Base-by-base conservation (phyloP, 176 grass and related monocot species). In the Eragrostis nindensis region DNA sequence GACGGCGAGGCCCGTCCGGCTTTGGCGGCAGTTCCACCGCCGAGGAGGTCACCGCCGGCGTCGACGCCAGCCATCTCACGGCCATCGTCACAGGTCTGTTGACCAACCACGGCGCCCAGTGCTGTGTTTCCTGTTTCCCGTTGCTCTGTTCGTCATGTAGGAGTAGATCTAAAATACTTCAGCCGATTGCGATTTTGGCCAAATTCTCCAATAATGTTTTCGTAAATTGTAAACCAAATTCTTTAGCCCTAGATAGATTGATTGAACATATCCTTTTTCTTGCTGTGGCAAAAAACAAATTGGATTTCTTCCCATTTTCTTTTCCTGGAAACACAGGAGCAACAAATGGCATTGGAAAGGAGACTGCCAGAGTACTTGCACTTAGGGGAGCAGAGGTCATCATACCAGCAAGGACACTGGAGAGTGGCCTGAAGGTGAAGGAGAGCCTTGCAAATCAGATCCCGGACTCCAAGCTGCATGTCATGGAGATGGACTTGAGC, bases 401-500 rank as follows among this genome's bases (percentile, higher is more conserved):
- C 44, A 97, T 97, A 85, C 79, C 89, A 54, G 76, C 90, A 41
- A 78, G 94, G 73, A 92, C 81, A 6, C 39, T 94, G 63, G 92
- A 90, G 71, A 88, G 85, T 27, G 92, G 94, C 25, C 16, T 80
- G 30, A 89, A 86, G 89, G 85, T 87, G 50, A 94, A 92, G 66
- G 87, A 97, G 66, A 90, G 87, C 56, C 83, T 97, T 15, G 82
- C 80, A 3, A 82, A 92, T 14, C 76, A 97, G 70, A 55, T 92
- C 36, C 92, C 89, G 0, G 48, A 43, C 40, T 81, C 85, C 1
- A 87, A 87, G 11, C 75, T 94, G 21, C 82, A 94, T 6, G 90
- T 97, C 78, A 88, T 97, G 94, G 92, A 97, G 80, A 86, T 97
- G 87, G 94, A 94, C 55, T 66, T 92, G 55, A 89, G 85, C 70